Evolutionary conservation across 1,284 basidiomycete species (phyloP), one percentile per base, ranked within the genome.

Genomic region (Papiliotrema fonsecae): DNA sequence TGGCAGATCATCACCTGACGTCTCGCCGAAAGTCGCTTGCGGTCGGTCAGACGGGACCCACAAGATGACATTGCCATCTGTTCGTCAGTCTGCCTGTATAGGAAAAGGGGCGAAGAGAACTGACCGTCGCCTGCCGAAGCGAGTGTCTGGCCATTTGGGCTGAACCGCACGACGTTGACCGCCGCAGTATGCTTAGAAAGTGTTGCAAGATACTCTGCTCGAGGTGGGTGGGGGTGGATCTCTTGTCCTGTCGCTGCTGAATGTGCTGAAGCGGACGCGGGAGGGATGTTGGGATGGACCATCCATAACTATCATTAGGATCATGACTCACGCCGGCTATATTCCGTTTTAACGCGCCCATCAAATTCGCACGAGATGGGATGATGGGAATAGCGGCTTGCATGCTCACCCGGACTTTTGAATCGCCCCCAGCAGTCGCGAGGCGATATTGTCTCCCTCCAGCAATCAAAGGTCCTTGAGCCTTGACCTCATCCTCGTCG

Each of bases 101-200:
- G 38, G 34, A 30, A 28, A 30, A 19, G 13, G 19, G 6, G 26
- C 10, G 6, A 18, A 13, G 31, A n/a, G 10, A 28, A 76, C 85
- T 62, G 70, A 92, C 91, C 91, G 76, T 97, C 92, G 53, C 92
- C 91, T 45, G 92, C 91, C 18, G 90, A 94, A 37, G 92, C 92
- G 61, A 97, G 84, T 32, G 85, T 76, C 66, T 92, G 89, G 85
- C 94, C 93, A 64, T 87, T 91, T 7, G 94, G 94, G 62, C 88
- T 93, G 76, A 91, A 98, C 40, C 94, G 80, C 22, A 96, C 94
- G 14, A 96, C 94, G 60, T 98, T 98, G 54, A 99, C 94, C 5
- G 92, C 84, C 21, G 89, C 90, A 11, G 89, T 91, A 73, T 99
- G 94, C 65, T 91, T 84, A 60, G 81, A 85, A 45, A 99, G 81